Evolutionary conservation across 1,284 basidiomycete species (phyloP).

Genomic region (Cryptococcus neoformans): DNA sequence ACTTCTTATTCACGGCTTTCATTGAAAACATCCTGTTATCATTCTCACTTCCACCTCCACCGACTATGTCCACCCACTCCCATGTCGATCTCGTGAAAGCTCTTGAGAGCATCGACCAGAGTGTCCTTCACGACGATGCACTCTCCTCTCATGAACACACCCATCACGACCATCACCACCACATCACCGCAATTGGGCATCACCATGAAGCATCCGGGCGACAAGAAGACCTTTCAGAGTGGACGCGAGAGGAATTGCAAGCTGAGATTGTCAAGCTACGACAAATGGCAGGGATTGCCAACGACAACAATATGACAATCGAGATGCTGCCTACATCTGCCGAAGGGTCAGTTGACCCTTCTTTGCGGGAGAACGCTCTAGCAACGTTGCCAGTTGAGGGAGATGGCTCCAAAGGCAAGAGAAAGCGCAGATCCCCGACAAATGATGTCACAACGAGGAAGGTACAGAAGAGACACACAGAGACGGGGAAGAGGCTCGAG

Average conservation of each 20-base stretch:
- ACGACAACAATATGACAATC: not conserved
- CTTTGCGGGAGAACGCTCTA: not conserved
- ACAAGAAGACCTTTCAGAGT: slow-evolving; percentile 13
- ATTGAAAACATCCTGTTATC: not conserved
- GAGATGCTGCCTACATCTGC: not conserved
- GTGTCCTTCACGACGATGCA: slow-evolving; percentile 1
- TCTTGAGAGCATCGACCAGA: slow-evolving; percentile 9
- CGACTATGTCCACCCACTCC: not conserved
- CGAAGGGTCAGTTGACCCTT: not conserved
- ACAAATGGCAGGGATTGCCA: not conserved
- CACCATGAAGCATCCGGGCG: not conserved
- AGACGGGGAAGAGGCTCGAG: slow-evolving; percentile 30
- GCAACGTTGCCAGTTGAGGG: not conserved
- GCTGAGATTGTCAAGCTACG: slow-evolving; percentile 30
- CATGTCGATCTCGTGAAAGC: slow-evolving; percentile 15
- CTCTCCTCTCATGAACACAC: slow-evolving; percentile 2
- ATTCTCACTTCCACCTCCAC: slow-evolving; percentile 7
- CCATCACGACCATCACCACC: not conserved
- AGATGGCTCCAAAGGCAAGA: slow-evolving; percentile 8
- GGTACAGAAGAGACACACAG: slow-evolving; percentile 9
- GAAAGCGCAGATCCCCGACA: not conserved
- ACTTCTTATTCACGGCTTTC: too few relatives aligned
- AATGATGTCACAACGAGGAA: not conserved
- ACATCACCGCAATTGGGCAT: not conserved
- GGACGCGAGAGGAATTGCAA: slow-evolving; percentile 28